Percentiles rank a stretch among this genome's conserved stretches.
These are phyloP conservation scores for Yarrowia sp. DNA, from an alignment of 805 yeast species.

Conservation along the genomic window DNA sequence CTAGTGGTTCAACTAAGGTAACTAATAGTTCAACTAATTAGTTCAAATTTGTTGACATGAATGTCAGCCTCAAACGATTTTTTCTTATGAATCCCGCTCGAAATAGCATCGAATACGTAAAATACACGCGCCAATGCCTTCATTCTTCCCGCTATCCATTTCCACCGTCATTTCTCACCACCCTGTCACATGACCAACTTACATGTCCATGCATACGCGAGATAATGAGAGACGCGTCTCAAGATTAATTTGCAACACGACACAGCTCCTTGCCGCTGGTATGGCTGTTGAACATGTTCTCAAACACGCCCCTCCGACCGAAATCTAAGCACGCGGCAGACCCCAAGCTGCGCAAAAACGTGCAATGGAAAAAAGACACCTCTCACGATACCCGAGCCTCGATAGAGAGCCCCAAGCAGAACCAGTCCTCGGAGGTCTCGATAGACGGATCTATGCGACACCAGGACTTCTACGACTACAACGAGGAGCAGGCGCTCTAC, in stretches of 20 bases:
- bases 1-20: no score
- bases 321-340: neutral
- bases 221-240: neutral
- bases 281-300: conserved; percentile 3
- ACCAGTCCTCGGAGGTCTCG: neutral
- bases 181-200: neutral
- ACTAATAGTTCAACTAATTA: no score
- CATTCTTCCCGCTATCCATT: no score
- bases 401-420: neutral
- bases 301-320: conserved; percentile 9
- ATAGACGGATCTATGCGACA: conserved; percentile 11
- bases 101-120: no score
- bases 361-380: neutral
- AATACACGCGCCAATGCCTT: no score
- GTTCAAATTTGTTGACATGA: no score
- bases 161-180: no score
- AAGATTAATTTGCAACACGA: neutral
- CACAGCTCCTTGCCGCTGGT: neutral
- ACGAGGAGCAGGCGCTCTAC: neutral
- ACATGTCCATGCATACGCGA: neutral
- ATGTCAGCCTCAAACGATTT: no score
- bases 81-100: no score
- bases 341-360: neutral
- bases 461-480: conserved; percentile 13
- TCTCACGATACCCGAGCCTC: neutral